Conservation (phyloP, 257 asterid genomes). For the Plantago elongata region DNA sequence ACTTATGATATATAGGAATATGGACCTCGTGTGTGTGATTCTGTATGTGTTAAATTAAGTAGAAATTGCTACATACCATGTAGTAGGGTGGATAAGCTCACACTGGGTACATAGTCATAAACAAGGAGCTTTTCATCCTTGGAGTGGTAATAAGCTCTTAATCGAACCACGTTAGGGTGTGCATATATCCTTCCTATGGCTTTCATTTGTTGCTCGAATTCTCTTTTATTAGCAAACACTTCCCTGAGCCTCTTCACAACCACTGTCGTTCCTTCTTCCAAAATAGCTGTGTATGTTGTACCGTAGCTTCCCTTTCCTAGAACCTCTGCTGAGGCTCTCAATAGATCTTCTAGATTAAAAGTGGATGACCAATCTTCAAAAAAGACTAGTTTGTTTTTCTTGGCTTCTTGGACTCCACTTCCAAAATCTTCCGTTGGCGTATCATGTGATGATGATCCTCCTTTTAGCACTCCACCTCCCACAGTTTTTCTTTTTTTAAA, state of each 20-base stretch:
- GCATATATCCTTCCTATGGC: constrained; percentile 36
- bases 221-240: constrained; percentile 47
- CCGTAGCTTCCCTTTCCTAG: constrained; percentile 69
- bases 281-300: constrained; percentile 57
- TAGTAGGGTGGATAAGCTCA: constrained; percentile 53
- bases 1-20: no score
- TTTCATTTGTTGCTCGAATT: constrained; percentile 70
- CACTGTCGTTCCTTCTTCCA: constrained; percentile 59
- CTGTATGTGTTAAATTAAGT: no score
- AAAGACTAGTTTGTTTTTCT: constrained; percentile 59
- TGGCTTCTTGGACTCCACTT: constrained; percentile 60
- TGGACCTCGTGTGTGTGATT: no score
- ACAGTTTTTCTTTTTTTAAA: constrained; percentile 29
- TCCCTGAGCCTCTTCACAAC: constrained; percentile 67
- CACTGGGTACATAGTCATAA: constrained; percentile 39
- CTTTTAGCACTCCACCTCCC: constrained; percentile 26
- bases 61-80: constrained; percentile 37
- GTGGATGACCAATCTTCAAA: constrained; percentile 36
- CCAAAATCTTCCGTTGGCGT: constrained; percentile 46
- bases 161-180: constrained; percentile 53
- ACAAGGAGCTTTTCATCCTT: constrained; percentile 66
- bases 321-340: constrained; percentile 80
- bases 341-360: constrained; percentile 66
- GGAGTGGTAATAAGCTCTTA: constrained; percentile 65
- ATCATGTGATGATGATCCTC: constrained; percentile 25